A percentile compares a stretch with the other conserved stretches of the same genome.
phyloP scores from a whole-genome alignment of 2,329 filamentous ascomycete genomes.

The Ceratocystis smalleyi region DNA sequence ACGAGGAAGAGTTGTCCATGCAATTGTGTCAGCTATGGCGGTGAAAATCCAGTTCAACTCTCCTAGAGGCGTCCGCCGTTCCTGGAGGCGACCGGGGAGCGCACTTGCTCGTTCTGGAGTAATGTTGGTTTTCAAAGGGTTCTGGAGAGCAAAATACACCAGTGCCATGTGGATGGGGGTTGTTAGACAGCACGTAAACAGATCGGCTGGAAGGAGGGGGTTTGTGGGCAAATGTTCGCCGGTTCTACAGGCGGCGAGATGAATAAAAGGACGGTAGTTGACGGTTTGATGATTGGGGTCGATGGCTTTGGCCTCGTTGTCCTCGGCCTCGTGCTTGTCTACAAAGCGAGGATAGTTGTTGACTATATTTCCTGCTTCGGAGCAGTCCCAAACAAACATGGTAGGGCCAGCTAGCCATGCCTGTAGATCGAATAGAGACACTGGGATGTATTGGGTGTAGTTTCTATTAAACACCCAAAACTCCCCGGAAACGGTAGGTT shows the following conservation, averaged over 20 bases:
- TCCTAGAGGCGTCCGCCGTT: conserved; percentile 80
- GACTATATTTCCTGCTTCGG: conserved; percentile 88
- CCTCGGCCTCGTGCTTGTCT: conserved; percentile 85
- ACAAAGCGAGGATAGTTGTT: conserved; percentile 89
- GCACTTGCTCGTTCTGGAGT: conserved; percentile 72
- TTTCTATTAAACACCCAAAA: conserved; percentile 99
- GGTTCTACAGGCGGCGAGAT: conserved; percentile 77
- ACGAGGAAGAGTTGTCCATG: conserved; percentile 86
- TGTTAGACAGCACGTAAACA: conserved; percentile 91
- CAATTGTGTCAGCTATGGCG: conserved; percentile 95
- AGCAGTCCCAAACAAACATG: conserved; percentile 95
- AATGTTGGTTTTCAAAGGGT: conserved; percentile 54
- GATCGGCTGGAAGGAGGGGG: conserved; percentile 77
- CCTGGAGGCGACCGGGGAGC: conserved; percentile 80
- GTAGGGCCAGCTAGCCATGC: conserved; percentile 91
- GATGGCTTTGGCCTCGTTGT: conserved; percentile 55
- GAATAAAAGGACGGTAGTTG: conserved; percentile 55
- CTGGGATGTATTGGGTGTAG: conserved; percentile 96
- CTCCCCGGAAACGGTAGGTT: conserved; percentile 87
- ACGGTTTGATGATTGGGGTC: conserved; percentile 77
- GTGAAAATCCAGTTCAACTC: conserved; percentile 99
- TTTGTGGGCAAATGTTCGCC: conserved; percentile 92
- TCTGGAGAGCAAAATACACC: conserved; percentile 90
- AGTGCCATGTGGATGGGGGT: conserved; percentile 96
- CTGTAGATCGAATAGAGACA: conserved; percentile 87